These are phyloP conservation scores for Trichoderma sp. DNA, from an alignment of 2,329 filamentous ascomycete genomes.

Conservation along the genomic window DNA sequence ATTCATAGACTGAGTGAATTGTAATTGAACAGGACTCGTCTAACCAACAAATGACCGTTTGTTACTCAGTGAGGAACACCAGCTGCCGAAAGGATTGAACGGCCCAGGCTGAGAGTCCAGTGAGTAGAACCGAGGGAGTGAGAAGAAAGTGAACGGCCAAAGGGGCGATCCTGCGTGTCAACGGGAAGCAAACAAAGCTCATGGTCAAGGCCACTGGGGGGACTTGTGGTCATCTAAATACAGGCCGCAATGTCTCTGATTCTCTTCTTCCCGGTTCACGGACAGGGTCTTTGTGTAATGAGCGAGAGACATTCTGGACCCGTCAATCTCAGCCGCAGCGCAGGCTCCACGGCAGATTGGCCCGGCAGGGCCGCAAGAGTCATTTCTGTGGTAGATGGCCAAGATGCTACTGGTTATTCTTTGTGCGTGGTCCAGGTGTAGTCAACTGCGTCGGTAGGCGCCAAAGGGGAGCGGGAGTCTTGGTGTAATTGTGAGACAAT, in stretches of 20 bases:
- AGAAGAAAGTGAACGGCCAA: conserved; percentile 13
- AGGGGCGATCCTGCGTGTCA: not conserved
- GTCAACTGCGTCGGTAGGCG: not conserved
- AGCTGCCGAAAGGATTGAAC: conserved; percentile 37
- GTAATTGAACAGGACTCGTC: conserved; percentile 23
- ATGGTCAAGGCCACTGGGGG: not conserved
- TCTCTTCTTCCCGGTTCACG: not conserved
- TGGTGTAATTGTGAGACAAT: conserved; percentile 19
- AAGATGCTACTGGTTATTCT: not conserved
- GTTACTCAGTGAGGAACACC: conserved; percentile 24
- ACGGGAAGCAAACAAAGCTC: not conserved
- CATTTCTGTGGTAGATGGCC: not conserved
- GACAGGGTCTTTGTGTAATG: not conserved
- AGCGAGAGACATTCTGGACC: not conserved
- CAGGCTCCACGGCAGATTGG: not conserved
- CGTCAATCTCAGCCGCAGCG: not conserved
- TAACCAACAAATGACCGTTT: conserved; percentile 17
- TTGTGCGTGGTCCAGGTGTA: not conserved
- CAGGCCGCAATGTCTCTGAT: not conserved
- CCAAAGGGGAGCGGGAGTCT: not conserved
- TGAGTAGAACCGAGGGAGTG: not conserved
- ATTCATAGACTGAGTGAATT: conserved; percentile 18
- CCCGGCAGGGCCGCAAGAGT: not conserved
- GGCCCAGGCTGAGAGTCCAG: conserved; percentile 22
- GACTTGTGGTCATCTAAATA: conserved; percentile 16